phyloP scores from a whole-genome alignment of 176 grass and related monocot species.

The Ampelocalamus luodianensis region DNA sequence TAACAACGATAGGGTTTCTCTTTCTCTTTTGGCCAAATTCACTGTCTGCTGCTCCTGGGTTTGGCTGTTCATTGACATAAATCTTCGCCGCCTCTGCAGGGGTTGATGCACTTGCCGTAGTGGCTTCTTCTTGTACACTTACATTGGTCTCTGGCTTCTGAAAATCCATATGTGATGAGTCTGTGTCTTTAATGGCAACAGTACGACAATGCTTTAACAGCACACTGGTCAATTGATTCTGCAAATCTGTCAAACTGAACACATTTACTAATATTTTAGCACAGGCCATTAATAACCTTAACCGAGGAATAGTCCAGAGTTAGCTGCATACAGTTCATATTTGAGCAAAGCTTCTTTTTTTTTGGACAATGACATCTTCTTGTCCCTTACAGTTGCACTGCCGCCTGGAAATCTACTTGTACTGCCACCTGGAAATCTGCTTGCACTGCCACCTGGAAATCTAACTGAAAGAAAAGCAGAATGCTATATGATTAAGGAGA shows the following conservation, averaged over 20 bases:
- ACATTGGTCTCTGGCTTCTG: conserved; percentile 51
- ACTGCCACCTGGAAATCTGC: conserved; percentile 46
- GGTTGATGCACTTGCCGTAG: conserved; percentile 46
- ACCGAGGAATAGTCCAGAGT: conserved; percentile 42
- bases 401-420: conserved; percentile 57
- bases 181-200: conserved; percentile 52
- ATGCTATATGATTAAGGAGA: conserved; percentile 23
- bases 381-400: conserved; percentile 50
- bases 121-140: conserved; percentile 40
- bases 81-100: conserved; percentile 50
- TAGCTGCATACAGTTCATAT: conserved; percentile 83
- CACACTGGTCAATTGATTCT: conserved; percentile 80
- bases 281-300: conserved; percentile 33
- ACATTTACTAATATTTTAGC: conserved; percentile 45
- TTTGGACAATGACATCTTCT: conserved; percentile 73
- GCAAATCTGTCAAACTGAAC: conserved; percentile 96
- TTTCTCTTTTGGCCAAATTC: conserved; percentile 83
- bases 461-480: conserved; percentile 51
- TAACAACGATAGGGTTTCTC: conserved; percentile 87
- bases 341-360: conserved; percentile 96
- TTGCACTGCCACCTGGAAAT: conserved; percentile 48
- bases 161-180: conserved; percentile 45
- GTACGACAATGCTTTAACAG: conserved; percentile 67
- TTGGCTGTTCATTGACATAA: conserved; percentile 60
- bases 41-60: conserved; percentile 39